A percentile compares a stretch with the other conserved stretches of the same genome.
These are phyloP conservation scores for Hamamelis virginiana DNA, from an alignment of 164 flowering plant species.

Conservation along the genomic window DNA sequence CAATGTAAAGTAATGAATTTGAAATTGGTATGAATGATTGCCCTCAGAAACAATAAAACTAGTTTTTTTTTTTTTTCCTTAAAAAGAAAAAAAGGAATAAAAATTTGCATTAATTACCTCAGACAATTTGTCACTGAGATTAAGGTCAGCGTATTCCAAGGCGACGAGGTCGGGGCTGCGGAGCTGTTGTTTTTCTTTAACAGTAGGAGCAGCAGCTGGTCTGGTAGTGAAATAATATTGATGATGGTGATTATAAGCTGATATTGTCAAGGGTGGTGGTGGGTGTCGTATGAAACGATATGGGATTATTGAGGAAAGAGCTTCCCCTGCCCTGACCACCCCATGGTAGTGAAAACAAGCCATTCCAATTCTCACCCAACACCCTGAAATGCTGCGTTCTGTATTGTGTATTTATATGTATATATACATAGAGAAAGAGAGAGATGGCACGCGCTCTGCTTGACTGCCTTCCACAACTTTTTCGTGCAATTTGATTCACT, in stretches of 20 bases:
- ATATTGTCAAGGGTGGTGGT: not conserved
- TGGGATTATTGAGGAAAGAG: not conserved
- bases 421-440: no score
- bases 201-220: constrained; percentile 1
- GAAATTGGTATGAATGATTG: no score
- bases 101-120: constrained; percentile 31
- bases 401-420: no score
- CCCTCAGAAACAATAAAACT: not conserved
- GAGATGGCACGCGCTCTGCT: no score
- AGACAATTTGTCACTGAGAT: constrained; percentile 41
- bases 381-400: no score
- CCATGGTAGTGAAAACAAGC: not conserved
- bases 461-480: no score
- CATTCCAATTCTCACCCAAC: no score
- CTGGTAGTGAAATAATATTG: not conserved
- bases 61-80: no score
- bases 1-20: no score
- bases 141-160: constrained; percentile 69
- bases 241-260: not conserved
- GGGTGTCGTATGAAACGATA: not conserved
- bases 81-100: not conserved
- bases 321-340: not conserved
- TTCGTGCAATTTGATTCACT: no score
- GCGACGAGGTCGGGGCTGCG: constrained; percentile 62
- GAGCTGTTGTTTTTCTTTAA: constrained; percentile 13